Percentiles rank a stretch among this genome's conserved stretches.
These are phyloP conservation scores for Nicotiana undulata DNA, from an alignment of 257 asterid genomes.

Conservation along the genomic window DNA sequence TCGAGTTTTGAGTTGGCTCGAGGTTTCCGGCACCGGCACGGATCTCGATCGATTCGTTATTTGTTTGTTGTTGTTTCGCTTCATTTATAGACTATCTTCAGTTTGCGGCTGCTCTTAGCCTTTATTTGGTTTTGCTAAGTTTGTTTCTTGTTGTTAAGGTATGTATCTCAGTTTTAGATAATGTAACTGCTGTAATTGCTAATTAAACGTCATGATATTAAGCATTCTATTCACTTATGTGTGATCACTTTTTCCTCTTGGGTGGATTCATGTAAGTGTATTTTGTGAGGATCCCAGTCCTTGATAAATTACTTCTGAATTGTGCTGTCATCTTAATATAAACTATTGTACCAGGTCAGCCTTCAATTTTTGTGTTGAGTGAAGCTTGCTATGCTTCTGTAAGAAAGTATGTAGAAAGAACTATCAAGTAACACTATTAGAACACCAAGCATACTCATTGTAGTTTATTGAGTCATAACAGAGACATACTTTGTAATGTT, in stretches of 20 bases:
- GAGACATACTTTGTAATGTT: neutral
- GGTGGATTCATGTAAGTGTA: conserved; percentile 92
- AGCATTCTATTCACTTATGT: too few species aligned
- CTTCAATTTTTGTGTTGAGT: neutral
- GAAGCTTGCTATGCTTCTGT: neutral
- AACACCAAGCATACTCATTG: neutral
- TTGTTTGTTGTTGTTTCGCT: too few species aligned
- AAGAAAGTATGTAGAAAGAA: neutral
- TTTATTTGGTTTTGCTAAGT: too few species aligned
- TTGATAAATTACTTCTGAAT: neutral
- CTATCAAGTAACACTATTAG: neutral
- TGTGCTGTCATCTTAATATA: neutral
- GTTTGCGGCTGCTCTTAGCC: too few species aligned
- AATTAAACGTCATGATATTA: too few species aligned
- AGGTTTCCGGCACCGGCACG: too few species aligned
- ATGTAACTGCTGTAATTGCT: too few species aligned
- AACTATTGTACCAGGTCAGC: neutral
- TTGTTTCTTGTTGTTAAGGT: too few species aligned
- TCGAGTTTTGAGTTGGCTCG: too few species aligned
- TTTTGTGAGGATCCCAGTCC: neutral
- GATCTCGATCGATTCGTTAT: too few species aligned
- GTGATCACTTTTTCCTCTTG: conserved; percentile 65
- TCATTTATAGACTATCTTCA: too few species aligned
- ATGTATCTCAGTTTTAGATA: too few species aligned
- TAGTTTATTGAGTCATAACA: neutral